phyloP scores from a whole-genome alignment of 148 eudicot genomes.

The Nepenthes gracilis region DNA sequence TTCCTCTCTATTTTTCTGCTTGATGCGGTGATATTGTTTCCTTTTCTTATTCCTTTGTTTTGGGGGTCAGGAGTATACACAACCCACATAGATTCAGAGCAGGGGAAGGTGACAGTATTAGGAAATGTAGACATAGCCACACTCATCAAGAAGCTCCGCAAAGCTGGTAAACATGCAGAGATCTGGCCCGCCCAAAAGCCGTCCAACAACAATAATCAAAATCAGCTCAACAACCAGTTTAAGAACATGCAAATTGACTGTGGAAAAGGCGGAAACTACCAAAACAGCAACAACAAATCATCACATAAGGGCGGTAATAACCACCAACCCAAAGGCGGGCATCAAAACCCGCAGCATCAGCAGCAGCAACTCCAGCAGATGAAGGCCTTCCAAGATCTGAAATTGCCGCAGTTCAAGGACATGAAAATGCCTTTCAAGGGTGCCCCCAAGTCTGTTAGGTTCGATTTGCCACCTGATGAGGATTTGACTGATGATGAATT shows the following conservation, averaged over 20 bases:
- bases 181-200: constrained; percentile 34
- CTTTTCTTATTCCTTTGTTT: not conserved
- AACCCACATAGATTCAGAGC: constrained; percentile 57
- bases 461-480: constrained; percentile 11
- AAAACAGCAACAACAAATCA: constrained; percentile 4
- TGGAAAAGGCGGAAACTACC: constrained; percentile 7
- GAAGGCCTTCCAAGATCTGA: constrained; percentile 20
- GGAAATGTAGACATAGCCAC: constrained; percentile 45
- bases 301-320: constrained; percentile 15
- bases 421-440: constrained; percentile 6
- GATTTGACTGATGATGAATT: constrained; percentile 12
- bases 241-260: constrained; percentile 16
- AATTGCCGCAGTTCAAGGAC: constrained; percentile 10
- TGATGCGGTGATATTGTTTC: not conserved
- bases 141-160: constrained; percentile 54
- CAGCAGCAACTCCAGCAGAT: not conserved
- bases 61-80: constrained; percentile 49
- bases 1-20: not conserved
- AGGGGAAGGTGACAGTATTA: constrained; percentile 56
- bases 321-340: constrained; percentile 22
- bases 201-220: constrained; percentile 13
- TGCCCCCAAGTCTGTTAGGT: constrained; percentile 14
- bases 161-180: constrained; percentile 69
- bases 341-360: constrained; percentile 14
- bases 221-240: constrained; percentile 12